A percentile compares a stretch with the other conserved stretches of the same genome.
phyloP scores from a whole-genome alignment of 441 rosid species.

The Populus hybrid region DNA sequence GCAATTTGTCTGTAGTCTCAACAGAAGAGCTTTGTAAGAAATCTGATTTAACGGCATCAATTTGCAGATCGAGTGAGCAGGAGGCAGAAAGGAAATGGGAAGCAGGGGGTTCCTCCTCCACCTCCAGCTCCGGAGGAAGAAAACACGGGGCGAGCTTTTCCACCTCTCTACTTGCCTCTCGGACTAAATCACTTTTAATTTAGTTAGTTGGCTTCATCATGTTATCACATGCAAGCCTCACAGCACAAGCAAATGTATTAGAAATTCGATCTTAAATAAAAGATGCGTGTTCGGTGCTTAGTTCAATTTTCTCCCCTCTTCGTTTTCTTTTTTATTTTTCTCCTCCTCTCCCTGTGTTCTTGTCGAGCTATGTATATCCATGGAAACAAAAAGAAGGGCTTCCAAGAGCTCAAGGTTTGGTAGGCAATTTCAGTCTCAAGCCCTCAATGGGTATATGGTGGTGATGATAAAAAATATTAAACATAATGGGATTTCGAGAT shows the following conservation, averaged over 20 bases:
- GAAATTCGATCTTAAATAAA: neutral
- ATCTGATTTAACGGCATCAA: neutral
- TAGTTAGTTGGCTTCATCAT: neutral
- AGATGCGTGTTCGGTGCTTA: neutral
- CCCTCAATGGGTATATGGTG: too few species aligned
- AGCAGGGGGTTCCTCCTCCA: neutral
- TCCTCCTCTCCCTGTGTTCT: neutral
- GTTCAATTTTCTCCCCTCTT: neutral
- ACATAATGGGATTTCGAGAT: too few species aligned
- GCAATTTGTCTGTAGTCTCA: too few species aligned
- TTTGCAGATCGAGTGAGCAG: neutral
- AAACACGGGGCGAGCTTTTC: neutral
- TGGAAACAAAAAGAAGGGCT: too few species aligned
- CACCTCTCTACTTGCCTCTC: neutral
- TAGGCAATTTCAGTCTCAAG: too few species aligned
- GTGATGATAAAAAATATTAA: too few species aligned
- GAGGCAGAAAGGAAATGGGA: neutral
- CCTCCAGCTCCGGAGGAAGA: neutral
- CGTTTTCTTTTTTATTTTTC: neutral
- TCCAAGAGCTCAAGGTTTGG: too few species aligned
- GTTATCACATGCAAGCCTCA: neutral
- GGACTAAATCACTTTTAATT: neutral
- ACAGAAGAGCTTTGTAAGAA: too few species aligned
- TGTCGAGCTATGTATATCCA: neutral
- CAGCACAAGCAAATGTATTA: neutral